phyloP scores from a whole-genome alignment of 2,329 filamentous ascomycete genomes.

The Scedosporium minutisporum region DNA sequence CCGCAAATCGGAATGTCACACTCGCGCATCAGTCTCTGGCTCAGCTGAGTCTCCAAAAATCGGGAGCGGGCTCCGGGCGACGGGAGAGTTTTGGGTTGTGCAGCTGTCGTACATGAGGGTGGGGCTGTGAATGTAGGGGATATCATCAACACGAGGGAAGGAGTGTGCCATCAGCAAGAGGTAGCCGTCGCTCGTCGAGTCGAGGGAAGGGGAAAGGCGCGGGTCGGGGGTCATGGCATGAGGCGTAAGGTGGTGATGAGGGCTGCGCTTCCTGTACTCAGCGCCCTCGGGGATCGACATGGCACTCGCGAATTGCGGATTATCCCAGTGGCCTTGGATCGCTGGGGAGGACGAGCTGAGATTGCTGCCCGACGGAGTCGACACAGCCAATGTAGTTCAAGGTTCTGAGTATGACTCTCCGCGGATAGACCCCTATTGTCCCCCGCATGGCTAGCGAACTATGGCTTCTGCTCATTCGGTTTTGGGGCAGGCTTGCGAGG shows the following conservation, averaged over 20 bases:
- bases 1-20: conserved; percentile 28
- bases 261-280: conserved; percentile 33
- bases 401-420: too few species aligned
- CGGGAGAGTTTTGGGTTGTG: conserved; percentile 39
- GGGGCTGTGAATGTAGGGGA: conserved; percentile 46
- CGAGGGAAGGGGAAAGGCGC: conserved; percentile 43
- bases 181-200: conserved; percentile 52
- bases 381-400: too few species aligned
- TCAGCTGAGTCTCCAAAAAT: conserved; percentile 45
- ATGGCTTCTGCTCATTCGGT: too few species aligned
- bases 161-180: conserved; percentile 49
- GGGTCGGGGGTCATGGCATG: conserved; percentile 35
- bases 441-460: too few species aligned
- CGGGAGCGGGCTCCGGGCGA: conserved; percentile 45
- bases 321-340: conserved; percentile 31
- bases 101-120: conserved; percentile 49
- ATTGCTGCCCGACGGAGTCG: not conserved
- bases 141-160: conserved; percentile 42
- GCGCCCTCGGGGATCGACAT: conserved; percentile 25
- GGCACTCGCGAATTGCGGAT: not conserved
- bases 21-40: conserved; percentile 43
- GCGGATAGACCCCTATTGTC: too few species aligned
- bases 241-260: conserved; percentile 20
- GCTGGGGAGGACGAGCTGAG: conserved; percentile 14
- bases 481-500: too few species aligned